Conservation (phyloP, 257 asterid species). For the Ocimum tenuiflorum region DNA sequence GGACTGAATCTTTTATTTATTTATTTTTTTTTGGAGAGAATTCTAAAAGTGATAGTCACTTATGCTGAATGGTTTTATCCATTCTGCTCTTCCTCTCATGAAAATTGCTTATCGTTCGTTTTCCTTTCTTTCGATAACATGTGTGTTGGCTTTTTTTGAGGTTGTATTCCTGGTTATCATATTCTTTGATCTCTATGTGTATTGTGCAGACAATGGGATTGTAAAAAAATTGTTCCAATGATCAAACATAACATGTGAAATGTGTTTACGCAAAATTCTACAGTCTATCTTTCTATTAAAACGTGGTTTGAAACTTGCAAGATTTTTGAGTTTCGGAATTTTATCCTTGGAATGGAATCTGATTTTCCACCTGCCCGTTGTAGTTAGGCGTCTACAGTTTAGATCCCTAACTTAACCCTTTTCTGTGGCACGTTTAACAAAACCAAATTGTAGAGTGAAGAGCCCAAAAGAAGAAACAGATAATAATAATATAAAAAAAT, state of each 20-base stretch:
- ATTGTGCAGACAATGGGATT: neutral
- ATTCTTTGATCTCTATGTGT: neutral
- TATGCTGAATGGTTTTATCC: neutral
- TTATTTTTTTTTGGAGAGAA: neutral
- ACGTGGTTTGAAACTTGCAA: neutral
- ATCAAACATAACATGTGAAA: neutral
- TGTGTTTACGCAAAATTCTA: neutral
- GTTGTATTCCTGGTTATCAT: neutral
- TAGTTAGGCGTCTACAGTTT: no score
- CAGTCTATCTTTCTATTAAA: neutral
- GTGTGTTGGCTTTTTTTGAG: neutral
- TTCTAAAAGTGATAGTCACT: neutral
- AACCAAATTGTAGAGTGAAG: no score
- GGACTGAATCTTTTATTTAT: neutral
- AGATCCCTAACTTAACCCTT: neutral
- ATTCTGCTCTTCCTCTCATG: neutral
- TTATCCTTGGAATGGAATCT: neutral
- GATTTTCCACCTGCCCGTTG: neutral
- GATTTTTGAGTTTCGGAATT: neutral
- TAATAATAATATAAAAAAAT: no score
- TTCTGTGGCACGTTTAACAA: neutral
- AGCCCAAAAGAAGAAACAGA: no score
- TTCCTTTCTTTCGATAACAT: neutral
- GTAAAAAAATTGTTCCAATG: neutral
- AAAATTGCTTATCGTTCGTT: neutral